Evolutionary conservation across 2,329 filamentous ascomycete species (phyloP).

Genomic region (Colletotrichum godetiae): DNA sequence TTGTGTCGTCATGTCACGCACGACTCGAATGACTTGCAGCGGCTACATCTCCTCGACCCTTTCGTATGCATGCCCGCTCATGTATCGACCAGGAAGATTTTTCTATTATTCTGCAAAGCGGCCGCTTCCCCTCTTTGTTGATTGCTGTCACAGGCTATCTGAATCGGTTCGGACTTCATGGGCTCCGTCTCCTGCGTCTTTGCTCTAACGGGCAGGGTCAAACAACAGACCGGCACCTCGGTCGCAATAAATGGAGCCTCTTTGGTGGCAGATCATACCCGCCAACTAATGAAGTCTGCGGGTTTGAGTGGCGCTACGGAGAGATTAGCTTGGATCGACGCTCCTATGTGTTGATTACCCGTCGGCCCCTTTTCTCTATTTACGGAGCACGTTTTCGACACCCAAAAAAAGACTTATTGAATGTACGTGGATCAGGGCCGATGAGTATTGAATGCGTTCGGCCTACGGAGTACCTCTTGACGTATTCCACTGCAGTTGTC

Average conservation of each 20-base stretch:
- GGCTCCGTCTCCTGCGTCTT: background rate
- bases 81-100: conserved; percentile 19
- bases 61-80: conserved; percentile 16
- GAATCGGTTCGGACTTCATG: background rate
- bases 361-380: conserved; percentile 26
- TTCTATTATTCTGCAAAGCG: conserved; percentile 8
- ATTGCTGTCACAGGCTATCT: background rate
- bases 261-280: conserved; percentile 24
- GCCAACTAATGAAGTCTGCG: conserved; percentile 6
- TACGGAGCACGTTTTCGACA: conserved; percentile 26
- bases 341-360: conserved; percentile 24
- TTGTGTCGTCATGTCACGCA: conserved; percentile 29
- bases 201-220: conserved; percentile 14
- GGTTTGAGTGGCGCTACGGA: conserved; percentile 27
- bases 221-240: background rate
- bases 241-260: background rate
- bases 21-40: conserved; percentile 35
- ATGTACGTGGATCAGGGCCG: background rate
- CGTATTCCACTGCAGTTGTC: background rate
- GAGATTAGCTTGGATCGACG: conserved; percentile 30
- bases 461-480: background rate
- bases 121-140: conserved; percentile 18
- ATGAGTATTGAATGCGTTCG: background rate
- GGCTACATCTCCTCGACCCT: conserved; percentile 23
- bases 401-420: background rate